Percentiles rank a stretch among this genome's conserved stretches.
These are phyloP conservation scores for Scleromitrula shiraiana DNA, from an alignment of 2,329 filamentous ascomycete species.

Conservation along the genomic window DNA sequence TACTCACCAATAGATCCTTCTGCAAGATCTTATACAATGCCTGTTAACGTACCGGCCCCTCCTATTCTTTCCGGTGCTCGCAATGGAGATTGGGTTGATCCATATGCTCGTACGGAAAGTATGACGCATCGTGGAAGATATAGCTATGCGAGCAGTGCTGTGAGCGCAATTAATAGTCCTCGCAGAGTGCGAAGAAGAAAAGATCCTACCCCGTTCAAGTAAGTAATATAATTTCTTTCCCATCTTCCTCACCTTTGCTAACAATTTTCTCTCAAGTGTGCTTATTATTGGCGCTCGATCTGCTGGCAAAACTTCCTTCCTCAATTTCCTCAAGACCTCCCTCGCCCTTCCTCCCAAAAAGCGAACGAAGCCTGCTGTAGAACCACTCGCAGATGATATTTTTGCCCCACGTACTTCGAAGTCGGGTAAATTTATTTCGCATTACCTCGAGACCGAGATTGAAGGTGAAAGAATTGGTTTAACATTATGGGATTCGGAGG, in stretches of 20 bases:
- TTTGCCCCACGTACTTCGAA: slow-evolving; percentile 33
- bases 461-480: slow-evolving; percentile 85
- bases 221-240: slow-evolving; percentile 37
- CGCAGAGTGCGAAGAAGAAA: slow-evolving; percentile 87
- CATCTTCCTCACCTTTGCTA: slow-evolving; percentile 11
- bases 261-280: slow-evolving; percentile 56
- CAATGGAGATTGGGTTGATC: slow-evolving; percentile 54
- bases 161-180: slow-evolving; percentile 88
- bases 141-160: slow-evolving; percentile 88
- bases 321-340: slow-evolving; percentile 87
- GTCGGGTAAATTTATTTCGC: slow-evolving; percentile 67
- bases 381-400: slow-evolving; percentile 43
- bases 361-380: slow-evolving; percentile 40
- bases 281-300: slow-evolving; percentile 81
- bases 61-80: slow-evolving; percentile 40
- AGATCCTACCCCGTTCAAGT: slow-evolving; percentile 98
- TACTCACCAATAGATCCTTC: slow-evolving; percentile 46
- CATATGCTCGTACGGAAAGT: slow-evolving; percentile 79
- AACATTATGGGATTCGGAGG: slow-evolving; percentile 94
- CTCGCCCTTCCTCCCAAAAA: slow-evolving; percentile 78
- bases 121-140: slow-evolving; percentile 96
- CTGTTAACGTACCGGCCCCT: slow-evolving; percentile 40
- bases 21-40: slow-evolving; percentile 26
- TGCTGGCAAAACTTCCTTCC: slow-evolving; percentile 92
- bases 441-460: slow-evolving; percentile 91